Evolutionary conservation across 805 yeast genomes (phyloP).

Genomic region (Myxozyma vanderwaltii): DNA sequence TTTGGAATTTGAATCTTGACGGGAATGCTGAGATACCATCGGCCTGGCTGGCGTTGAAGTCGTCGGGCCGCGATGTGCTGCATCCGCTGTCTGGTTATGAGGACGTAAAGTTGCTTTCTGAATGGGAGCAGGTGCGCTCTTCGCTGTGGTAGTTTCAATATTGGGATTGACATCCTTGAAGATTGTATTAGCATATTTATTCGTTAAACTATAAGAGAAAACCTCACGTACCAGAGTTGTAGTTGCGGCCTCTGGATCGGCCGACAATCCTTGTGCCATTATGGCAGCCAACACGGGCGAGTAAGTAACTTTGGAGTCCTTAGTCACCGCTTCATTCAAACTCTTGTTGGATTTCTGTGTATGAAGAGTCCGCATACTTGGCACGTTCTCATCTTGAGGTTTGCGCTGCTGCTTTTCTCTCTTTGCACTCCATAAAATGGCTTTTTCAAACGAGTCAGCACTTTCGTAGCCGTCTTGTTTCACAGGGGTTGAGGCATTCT

Average conservation of each 20-base stretch:
- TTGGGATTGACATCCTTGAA: no score
- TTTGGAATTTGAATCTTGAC: neutral
- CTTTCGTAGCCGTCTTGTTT: constrained; percentile 14
- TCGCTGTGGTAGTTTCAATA: no score
- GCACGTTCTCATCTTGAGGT: neutral
- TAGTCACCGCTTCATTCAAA: neutral
- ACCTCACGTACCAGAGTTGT: no score
- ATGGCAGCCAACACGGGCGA: constrained; percentile 29
- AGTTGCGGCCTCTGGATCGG: neutral
- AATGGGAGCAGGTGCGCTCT: no score
- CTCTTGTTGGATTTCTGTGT: neutral
- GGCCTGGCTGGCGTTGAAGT: neutral
- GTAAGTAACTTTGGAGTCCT: constrained; percentile 21
- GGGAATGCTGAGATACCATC: neutral
- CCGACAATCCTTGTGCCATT: constrained; percentile 23
- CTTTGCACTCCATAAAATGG: constrained; percentile 31
- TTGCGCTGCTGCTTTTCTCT: constrained; percentile 8
- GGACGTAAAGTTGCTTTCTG: no score
- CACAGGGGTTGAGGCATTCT: neutral
- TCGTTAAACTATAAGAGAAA: no score
- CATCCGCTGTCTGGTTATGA: no score
- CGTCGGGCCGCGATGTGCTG: neutral
- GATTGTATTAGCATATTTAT: no score
- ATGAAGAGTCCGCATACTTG: neutral
- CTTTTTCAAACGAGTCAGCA: constrained; percentile 25